Base-by-base conservation (phyloP, 1,139 yeast species). In the Geotrichum restrictum region DNA sequence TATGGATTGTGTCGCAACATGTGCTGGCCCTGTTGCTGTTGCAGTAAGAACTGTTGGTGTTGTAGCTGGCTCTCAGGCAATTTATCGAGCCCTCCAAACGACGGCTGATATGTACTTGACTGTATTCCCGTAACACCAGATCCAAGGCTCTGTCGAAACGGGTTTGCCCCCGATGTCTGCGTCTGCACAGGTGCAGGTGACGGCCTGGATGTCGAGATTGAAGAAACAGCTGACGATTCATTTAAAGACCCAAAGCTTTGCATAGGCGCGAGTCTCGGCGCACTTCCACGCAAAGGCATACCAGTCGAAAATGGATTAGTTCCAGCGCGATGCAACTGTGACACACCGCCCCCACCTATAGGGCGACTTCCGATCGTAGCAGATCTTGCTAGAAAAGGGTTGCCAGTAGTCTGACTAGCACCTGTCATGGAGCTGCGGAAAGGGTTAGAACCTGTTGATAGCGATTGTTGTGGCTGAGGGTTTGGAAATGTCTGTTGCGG, bases 291-390 rank as follows among this genome's bases (percentile, higher is more conserved):
- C 32, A 64, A 43, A n/a, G 47, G n/a, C 11, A 19, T 21, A 55
- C 53, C 59, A 61, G 60, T 68, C 65, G 68, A 56, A 55, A 67
- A 66, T 34, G 87, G 87, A 61, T 82, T 82, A 3, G 80, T 70
- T 13, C 74, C 74, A 0, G 76, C 68, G 31, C 66, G 58, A 42
- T 64, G 67, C 11, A 66, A 59, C 48, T 51, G 54, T 18, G 58
- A 47, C n/a, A 46, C 48, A 11, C 19, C 14, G 16, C 27, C 61
- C 52, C 46, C 61, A 59, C 40, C 66, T 56, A 63, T 64, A 65
- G 57, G 42, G 14, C 57, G 53, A 62, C 41, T 45, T 33, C 49
- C 33, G 19, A 56, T 44, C 33, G 41, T 29, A 42, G 56, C 51
- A 32, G 62, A 56, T 29, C 65, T 52, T 44, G 57, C 56, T 39